A percentile compares a stretch with the other conserved stretches of the same genome.
Evolutionary conservation across 148 eudicot genomes (phyloP).

Genomic region (Chenopodium quinoa): DNA sequence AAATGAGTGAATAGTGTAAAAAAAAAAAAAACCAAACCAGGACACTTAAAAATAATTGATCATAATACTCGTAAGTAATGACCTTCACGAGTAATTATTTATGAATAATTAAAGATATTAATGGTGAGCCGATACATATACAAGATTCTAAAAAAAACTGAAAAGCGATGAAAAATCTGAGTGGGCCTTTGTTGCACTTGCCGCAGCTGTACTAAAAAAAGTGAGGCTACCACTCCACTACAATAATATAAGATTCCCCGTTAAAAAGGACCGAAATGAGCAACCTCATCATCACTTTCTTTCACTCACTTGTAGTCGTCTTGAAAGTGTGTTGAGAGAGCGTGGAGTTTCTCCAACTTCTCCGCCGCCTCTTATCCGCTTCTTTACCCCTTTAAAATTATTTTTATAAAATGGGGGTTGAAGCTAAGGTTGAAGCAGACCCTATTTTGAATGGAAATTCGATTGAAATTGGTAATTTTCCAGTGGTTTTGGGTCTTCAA

Average conservation of each 20-base stretch:
- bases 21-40: too few relatives aligned
- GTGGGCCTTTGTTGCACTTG: conserved; percentile 13
- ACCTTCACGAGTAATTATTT: too few relatives aligned
- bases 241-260: background rate
- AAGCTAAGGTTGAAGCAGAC: conserved; percentile 24
- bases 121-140: too few relatives aligned
- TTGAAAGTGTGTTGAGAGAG: background rate
- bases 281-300: background rate
- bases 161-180: conserved; percentile 3
- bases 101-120: too few relatives aligned
- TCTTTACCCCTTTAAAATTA: background rate
- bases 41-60: too few relatives aligned
- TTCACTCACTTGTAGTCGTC: background rate
- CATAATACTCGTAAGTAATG: too few relatives aligned
- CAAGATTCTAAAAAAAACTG: background rate
- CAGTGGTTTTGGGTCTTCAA: conserved; percentile 57
- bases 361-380: background rate
- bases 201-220: background rate
- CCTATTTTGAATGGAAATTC: conserved; percentile 10
- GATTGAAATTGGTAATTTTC: background rate
- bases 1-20: too few relatives aligned
- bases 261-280: background rate
- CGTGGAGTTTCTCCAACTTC: background rate
- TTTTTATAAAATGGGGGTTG: conserved; percentile 7
- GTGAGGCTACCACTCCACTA: background rate